Evolutionary conservation across 495 filamentous ascomycete species (phyloP).

Genomic region (Hypoxylon rickii): DNA sequence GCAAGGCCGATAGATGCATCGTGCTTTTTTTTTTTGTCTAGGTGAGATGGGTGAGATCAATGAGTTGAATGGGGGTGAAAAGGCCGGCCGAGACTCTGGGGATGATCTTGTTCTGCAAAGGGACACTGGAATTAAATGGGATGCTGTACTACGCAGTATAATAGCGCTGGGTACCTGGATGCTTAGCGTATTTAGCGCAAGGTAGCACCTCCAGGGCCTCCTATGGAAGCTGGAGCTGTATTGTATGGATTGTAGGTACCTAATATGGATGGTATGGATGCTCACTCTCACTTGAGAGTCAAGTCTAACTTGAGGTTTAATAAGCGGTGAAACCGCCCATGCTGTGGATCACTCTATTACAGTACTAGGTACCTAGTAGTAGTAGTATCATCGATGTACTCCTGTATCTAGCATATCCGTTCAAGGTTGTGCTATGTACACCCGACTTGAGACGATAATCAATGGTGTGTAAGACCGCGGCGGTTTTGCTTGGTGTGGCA

Average conservation of each 20-base stretch:
- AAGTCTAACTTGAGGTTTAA: constrained; percentile 21
- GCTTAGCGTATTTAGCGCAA: too few species aligned
- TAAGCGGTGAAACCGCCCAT: constrained; percentile 38
- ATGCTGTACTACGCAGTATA: too few species aligned
- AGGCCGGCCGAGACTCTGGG: constrained; percentile 34
- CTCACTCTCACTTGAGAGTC: background rate
- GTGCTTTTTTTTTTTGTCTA: constrained; percentile 4
- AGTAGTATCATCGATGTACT: background rate
- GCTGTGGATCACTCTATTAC: constrained; percentile 26
- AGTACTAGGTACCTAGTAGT: constrained; percentile 2
- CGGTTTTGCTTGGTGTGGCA: too few species aligned
- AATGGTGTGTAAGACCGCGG: background rate
- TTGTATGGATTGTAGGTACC: background rate
- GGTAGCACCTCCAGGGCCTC: too few species aligned
- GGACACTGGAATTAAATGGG: constrained; percentile 24
- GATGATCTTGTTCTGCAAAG: constrained; percentile 31
- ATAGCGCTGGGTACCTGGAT: too few species aligned
- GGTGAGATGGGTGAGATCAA: too few species aligned
- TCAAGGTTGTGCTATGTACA: too few species aligned
- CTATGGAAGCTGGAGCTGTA: too few species aligned
- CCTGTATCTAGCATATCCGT: too few species aligned
- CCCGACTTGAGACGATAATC: background rate
- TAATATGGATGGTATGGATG: background rate
- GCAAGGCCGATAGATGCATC: constrained; percentile 15
- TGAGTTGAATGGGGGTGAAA: constrained; percentile 32